Evolutionary conservation across 306 rosid species (phyloP).

Genomic region (Albizia julibrissin): DNA sequence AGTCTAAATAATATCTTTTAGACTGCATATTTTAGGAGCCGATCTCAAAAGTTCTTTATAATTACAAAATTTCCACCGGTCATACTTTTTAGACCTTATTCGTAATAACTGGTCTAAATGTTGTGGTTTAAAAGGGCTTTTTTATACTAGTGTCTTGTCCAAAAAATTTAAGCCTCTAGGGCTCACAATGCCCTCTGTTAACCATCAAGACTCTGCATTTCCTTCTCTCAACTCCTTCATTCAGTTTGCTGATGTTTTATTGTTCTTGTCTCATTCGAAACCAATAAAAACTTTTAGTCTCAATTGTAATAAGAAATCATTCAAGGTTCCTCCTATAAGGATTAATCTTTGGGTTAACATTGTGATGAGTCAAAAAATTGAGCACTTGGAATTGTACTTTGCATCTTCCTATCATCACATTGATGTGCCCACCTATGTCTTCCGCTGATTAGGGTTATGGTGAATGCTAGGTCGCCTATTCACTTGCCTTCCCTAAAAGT

Average conservation of each 20-base stretch:
- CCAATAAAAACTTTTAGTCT: not conserved
- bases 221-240: not conserved
- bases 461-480: not conserved
- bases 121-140: too few relatives aligned
- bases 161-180: constrained; percentile 32
- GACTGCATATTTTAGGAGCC: too few relatives aligned
- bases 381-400: not conserved
- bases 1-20: too few relatives aligned
- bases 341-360: not conserved
- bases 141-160: too few relatives aligned
- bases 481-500: not conserved
- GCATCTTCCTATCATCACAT: not conserved
- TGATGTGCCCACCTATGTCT: not conserved
- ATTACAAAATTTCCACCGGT: too few relatives aligned
- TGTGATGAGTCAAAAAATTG: not conserved
- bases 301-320: too few relatives aligned
- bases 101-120: too few relatives aligned
- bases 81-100: too few relatives aligned
- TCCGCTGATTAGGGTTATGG: not conserved
- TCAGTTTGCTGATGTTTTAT: not conserved
- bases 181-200: not conserved
- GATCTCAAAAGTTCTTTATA: too few relatives aligned
- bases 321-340: not conserved
- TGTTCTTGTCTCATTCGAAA: not conserved
- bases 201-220: not conserved